These are phyloP conservation scores for Acanthochlamys bracteata DNA, from an alignment of 106 monocot genomes.

Conservation along the genomic window DNA sequence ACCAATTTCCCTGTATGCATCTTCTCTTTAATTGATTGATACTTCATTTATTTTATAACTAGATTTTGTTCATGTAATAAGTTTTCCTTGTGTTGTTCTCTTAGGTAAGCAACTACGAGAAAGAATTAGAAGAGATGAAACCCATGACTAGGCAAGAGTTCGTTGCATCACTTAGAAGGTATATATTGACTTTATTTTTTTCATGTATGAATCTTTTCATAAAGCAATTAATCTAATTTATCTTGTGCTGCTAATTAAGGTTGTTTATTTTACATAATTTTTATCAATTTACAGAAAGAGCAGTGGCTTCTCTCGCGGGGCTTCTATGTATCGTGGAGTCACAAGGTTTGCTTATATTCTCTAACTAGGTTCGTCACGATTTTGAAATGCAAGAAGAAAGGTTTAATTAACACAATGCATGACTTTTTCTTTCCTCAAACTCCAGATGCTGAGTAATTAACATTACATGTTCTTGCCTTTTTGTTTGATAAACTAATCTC, in stretches of 20 bases:
- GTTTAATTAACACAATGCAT: too few species aligned
- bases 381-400: too few species aligned
- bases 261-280: not conserved
- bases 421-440: too few species aligned
- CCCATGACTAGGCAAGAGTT: constrained; percentile 61
- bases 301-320: constrained; percentile 71
- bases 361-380: too few species aligned
- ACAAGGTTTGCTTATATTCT: too few species aligned
- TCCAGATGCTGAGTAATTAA: too few species aligned
- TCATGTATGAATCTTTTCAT: too few species aligned
- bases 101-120: constrained; percentile 40
- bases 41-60: not conserved
- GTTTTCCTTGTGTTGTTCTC: not conserved
- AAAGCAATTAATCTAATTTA: too few species aligned
- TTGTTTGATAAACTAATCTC: too few species aligned
- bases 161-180: constrained; percentile 77
- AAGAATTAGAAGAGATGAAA: constrained; percentile 74
- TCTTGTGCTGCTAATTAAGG: too few species aligned
- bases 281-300: constrained; percentile 34
- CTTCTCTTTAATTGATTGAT: not conserved
- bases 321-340: constrained; percentile 76
- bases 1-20: constrained; percentile 83
- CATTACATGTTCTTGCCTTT: too few species aligned
- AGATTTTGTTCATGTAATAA: not conserved
- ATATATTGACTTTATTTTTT: too few species aligned